A percentile compares a stretch with the other conserved stretches of the same genome.
Evolutionary conservation across 164 flowering plant species (phyloP).

Genomic region (Stephania yunnanensis): DNA sequence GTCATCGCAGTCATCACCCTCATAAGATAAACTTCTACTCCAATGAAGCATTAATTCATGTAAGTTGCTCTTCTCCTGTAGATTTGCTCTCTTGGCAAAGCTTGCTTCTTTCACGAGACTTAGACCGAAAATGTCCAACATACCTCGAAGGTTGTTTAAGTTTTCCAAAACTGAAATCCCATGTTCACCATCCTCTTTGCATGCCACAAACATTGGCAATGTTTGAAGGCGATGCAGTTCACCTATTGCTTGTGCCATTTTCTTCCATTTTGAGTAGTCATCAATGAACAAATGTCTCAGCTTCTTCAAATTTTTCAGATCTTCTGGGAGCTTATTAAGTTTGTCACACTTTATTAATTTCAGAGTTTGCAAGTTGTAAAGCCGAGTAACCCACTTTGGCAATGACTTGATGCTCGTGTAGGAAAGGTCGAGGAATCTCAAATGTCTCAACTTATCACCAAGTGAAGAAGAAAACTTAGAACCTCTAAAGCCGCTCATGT

Average conservation of each 20-base stretch:
- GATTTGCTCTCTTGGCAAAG: background rate
- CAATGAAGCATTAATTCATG: background rate
- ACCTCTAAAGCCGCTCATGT: background rate
- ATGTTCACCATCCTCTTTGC: background rate
- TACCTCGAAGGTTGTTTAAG: conserved; percentile 10
- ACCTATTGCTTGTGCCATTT: background rate
- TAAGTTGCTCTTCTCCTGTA: background rate
- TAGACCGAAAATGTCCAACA: background rate
- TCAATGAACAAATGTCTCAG: background rate
- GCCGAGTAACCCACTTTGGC: background rate
- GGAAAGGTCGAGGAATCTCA: no score
- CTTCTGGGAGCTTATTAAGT: background rate
- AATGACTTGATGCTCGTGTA: background rate
- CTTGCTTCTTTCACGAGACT: background rate
- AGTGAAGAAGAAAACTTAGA: conserved; percentile 7
- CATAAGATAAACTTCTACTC: background rate
- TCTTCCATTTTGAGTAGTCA: background rate
- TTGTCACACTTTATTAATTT: background rate
- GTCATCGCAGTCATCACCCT: background rate
- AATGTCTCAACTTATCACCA: no score
- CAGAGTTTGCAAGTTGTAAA: background rate
- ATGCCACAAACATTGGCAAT: conserved; percentile 7
- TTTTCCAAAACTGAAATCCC: conserved; percentile 1
- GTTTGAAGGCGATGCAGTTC: conserved; percentile 14
- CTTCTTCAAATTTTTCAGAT: background rate